Evolutionary conservation across 2,329 filamentous ascomycete species (phyloP).

Genomic region (Pseudodiploospora longispora): DNA sequence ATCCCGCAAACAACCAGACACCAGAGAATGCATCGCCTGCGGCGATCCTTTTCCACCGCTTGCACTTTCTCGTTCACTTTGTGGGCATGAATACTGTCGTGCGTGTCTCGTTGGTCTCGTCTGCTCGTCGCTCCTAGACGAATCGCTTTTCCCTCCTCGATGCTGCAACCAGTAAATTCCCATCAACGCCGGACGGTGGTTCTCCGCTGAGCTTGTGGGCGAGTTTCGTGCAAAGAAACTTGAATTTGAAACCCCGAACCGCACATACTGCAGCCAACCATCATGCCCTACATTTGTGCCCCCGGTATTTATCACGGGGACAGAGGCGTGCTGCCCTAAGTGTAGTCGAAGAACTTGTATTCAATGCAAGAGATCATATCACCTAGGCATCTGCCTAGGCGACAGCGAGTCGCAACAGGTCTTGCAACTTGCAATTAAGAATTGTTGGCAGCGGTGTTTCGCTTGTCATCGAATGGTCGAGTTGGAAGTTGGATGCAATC

Average conservation of each 20-base stretch:
- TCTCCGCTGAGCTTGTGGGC: constrained; percentile 22
- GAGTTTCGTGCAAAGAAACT: constrained; percentile 36
- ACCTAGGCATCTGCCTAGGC: constrained; percentile 38
- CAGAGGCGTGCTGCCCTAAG: constrained; percentile 29
- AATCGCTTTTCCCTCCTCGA: constrained; percentile 44
- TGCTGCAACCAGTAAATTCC: constrained; percentile 40
- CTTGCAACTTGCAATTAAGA: constrained; percentile 26
- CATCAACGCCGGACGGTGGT: constrained; percentile 19
- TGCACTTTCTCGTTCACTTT: constrained; percentile 15
- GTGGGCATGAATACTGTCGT: constrained; percentile 41
- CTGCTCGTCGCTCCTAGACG: constrained; percentile 31
- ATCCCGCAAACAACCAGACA: neutral
- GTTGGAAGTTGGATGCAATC: constrained; percentile 39
- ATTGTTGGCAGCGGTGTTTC: constrained; percentile 43
- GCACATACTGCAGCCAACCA: constrained; percentile 40
- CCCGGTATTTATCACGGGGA: too few species aligned
- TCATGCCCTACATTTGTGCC: constrained; percentile 41
- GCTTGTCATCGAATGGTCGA: constrained; percentile 39
- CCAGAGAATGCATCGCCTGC: constrained; percentile 1
- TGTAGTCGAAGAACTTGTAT: constrained; percentile 40
- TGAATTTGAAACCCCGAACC: constrained; percentile 39
- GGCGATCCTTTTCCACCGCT: neutral
- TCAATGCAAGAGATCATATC: constrained; percentile 43
- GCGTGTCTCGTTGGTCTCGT: constrained; percentile 38
- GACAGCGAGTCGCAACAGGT: constrained; percentile 32